Evolutionary conservation across 2,329 filamentous ascomycete genomes (phyloP), one percentile per base, ranked within the genome.

Genomic region (Fusarium coffeatum): DNA sequence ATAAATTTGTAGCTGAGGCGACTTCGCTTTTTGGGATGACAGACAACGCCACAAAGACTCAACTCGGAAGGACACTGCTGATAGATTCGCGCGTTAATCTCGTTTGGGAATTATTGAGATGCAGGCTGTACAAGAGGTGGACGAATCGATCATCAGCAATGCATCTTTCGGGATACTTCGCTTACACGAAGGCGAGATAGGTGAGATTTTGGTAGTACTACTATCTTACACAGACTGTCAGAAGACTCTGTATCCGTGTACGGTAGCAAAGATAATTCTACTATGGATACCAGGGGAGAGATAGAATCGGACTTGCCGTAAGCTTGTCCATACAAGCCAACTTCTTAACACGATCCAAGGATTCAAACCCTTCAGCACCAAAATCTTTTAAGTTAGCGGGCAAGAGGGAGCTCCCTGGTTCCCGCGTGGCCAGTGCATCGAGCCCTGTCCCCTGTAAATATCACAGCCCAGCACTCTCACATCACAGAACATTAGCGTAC

Each of bases 391-490:
- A 61, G 70, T 61, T 73, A 68, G 58, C 55, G 46, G 68, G 57
- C 18, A n/a, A n/a, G 55, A 73, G 56, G 46, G 51, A 72, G 58
- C 48, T 65, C 53, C 58, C 64, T 71, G 60, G 58, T 30, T 74
- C 71, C 72, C 72, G 72, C 59, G 55, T 74, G 69, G 72, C 59
- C 69, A 66, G 59, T 74, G 69, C 68, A 50, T 64, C 32, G 22
- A 66, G 37, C 25, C 49, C 58, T 37, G 27, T 43, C 27, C 55
- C 65, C 55, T 63, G 72, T 49, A 28, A 28, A n/a, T 25, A 51
- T 25, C 22, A 34, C 23, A 12, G 34, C 34, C 34, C 34, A 37
- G 34, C 48, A 37, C 20, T 45, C 10, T 27, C 42, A 25, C 30
- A 34, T 16, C 22, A 50, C 22, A 34, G 30, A 16, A 49, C 18